Evolutionary conservation across 768 basidiomycete genomes (phyloP), one percentile per base, ranked within the genome.

Genomic region (Tricholoma terreum): DNA sequence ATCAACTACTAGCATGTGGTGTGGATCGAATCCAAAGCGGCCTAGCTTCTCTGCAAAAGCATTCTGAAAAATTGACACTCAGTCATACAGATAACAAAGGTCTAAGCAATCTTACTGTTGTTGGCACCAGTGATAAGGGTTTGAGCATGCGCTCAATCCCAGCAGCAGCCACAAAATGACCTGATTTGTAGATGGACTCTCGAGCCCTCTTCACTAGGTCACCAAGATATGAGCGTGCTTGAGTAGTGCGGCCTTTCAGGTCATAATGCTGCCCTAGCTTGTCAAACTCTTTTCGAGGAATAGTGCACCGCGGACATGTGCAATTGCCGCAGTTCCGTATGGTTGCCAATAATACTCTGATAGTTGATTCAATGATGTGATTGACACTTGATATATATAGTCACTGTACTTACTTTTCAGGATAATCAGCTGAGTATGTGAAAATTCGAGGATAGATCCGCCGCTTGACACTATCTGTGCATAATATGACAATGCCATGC

Each of bases 31-130:
- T n/a, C n/a, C n/a, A n/a, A n/a, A n/a, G n/a, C n/a, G n/a, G n/a
- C n/a, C n/a, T n/a, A n/a, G n/a, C n/a, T n/a, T n/a, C n/a, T n/a
- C n/a, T n/a, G n/a, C n/a, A n/a, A n/a, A 77, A 0, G 74, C 68
- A 58, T 75, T 78, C 75, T 78, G 56, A 43, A 9, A 11, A 35
- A 35, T 35, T 33, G 50, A n/a, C 8, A 8, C 22, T n/a, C 7
- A 31, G 24, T 21, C 31, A 43, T 5, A 57, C 51, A 10, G 31
- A 12, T 3, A 27, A 50, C n/a, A 50, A 22, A 10, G 22, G 42
- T 15, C 30, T 12, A 35, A 21, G 30, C 19, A 17, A n/a, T n/a
- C n/a, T n/a, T n/a, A n/a, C n/a, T n/a, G n/a, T n/a, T n/a, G 27
- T n/a, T n/a, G n/a, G n/a, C n/a, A n/a, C n/a, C n/a, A n/a, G n/a